phyloP scores from a whole-genome alignment of 108 stramenopile species.

The Poteriospumella lacustris region DNA sequence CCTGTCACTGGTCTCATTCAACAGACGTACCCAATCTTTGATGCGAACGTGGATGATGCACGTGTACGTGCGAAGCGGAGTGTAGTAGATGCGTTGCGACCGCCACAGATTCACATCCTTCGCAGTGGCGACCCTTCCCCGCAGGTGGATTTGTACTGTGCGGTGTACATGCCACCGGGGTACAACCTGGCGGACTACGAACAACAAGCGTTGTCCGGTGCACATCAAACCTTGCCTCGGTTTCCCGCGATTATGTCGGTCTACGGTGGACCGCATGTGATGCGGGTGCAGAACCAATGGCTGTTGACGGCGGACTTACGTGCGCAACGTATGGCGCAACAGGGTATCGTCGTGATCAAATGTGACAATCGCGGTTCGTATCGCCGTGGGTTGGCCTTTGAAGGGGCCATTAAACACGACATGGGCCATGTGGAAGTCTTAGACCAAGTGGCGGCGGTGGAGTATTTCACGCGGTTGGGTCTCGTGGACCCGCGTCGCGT shows the following conservation, averaged over 20 bases:
- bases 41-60: too few relatives aligned
- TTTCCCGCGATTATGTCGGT: constrained; percentile 70
- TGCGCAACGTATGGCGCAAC: constrained; percentile 65
- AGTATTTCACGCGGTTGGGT: constrained; percentile 49
- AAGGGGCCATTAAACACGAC: constrained; percentile 63
- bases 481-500: constrained; percentile 67
- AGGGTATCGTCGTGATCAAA: constrained; percentile 83
- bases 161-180: constrained; percentile 65
- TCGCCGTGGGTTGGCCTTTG: constrained; percentile 76
- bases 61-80: constrained; percentile 33
- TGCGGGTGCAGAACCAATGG: constrained; percentile 70
- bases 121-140: neutral
- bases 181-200: constrained; percentile 74
- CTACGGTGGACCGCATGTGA: constrained; percentile 93
- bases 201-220: too few relatives aligned
- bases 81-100: constrained; percentile 33
- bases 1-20: too few relatives aligned
- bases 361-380: constrained; percentile 85
- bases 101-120: neutral
- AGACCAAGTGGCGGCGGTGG: constrained; percentile 79
- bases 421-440: constrained; percentile 78
- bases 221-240: too few relatives aligned
- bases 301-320: constrained; percentile 67
- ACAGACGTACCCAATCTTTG: too few relatives aligned
- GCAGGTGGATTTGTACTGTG: constrained; percentile 58